Base-by-base conservation (phyloP, 495 filamentous ascomycete genomes). In the Xeromyces bisporus region DNA sequence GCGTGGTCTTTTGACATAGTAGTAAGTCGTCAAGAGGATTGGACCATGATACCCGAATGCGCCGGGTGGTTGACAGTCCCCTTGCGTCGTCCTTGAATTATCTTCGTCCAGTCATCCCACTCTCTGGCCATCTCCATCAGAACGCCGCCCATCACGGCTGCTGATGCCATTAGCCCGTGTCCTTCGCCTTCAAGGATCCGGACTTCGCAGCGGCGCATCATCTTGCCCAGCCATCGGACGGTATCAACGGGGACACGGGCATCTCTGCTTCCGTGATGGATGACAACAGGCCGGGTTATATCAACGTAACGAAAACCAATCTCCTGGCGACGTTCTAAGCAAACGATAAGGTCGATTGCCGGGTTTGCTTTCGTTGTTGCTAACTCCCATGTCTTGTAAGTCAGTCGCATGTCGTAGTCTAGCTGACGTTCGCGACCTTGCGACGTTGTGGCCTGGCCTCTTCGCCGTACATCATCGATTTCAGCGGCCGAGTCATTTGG, bases 251-350 rank as follows among this genome's bases (percentile, higher is more conserved):
- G 89, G 7, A 99, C 89, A 10, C 89, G 68, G 5, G 78, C 85
- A 41, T 99, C 89, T 43, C 76, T 76, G 46, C 73, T 83, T 8
- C 89, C 89, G 43, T 99, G 89, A 41, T 93, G 87, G 36, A 99
- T 92, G 15, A 92, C 77, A 1, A 94, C 80, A 0, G 77, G 69
- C 6, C 84, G 70, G 0, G 74, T 89, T 40, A 96, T 93, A 46
- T 99, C 89, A 11, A 92, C 85, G 43, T 99, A 99, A 17, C 86
- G 73, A 55, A 99, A 99, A 0, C 89, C 89, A 42, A 99, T 93
- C 0, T 80, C 74, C 40, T 91, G 80, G 7, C 79, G 71, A 12
- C 91, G 75, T 52, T 99, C 89, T 9, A 99, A 58, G 47, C 89
- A 99, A 7, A 93, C 80, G 2, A 99, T 59, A 7, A 99, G 55